Percentiles rank a stretch among this genome's conserved stretches.
Conservation (phyloP, 2,329 filamentous ascomycete species). For the Colletotrichum sojae region DNA sequence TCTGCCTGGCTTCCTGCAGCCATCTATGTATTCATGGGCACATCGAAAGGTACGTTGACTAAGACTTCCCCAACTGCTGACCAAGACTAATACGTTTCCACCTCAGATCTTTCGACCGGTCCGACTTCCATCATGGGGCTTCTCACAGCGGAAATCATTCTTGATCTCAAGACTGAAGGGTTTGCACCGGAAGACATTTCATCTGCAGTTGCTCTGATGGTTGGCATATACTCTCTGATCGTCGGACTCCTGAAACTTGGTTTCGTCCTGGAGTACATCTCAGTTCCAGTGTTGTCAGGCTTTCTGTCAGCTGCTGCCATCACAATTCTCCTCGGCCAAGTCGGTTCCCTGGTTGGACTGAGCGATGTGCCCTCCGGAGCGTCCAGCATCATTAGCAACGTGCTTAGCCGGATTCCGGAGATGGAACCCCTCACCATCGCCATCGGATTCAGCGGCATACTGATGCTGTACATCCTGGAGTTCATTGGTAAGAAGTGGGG, state of each 20-base stretch:
- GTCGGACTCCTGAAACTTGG: conserved; percentile 75
- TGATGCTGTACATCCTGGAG: conserved; percentile 70
- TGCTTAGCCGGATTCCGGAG: conserved; percentile 68
- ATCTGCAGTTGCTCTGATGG: conserved; percentile 73
- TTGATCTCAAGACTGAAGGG: conserved; percentile 62
- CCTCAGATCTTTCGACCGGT: conserved; percentile 70
- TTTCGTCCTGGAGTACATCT: conserved; percentile 77
- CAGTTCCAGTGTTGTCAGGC: conserved; percentile 73
- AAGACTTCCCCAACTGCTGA: accelerated
- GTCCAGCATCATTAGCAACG: conserved; percentile 70
- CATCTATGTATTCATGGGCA: conserved; percentile 72
- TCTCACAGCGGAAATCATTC: conserved; percentile 72
- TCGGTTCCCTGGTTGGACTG: conserved; percentile 72
- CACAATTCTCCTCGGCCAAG: conserved; percentile 76
- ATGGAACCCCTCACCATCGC: conserved; percentile 72
- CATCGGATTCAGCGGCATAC: conserved; percentile 70
- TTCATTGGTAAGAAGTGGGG: conserved; percentile 72
- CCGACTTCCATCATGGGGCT: conserved; percentile 76
- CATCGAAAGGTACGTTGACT: conserved; percentile 66
- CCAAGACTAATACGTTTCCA: neutral
- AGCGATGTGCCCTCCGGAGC: conserved; percentile 63
- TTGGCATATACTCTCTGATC: conserved; percentile 72
- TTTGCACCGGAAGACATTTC: conserved; percentile 70
- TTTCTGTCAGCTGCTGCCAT: conserved; percentile 78
- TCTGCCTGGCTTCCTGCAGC: conserved; percentile 71